Base-by-base conservation (phyloP, 345 rosid species). In the Eutrema japonicum region DNA sequence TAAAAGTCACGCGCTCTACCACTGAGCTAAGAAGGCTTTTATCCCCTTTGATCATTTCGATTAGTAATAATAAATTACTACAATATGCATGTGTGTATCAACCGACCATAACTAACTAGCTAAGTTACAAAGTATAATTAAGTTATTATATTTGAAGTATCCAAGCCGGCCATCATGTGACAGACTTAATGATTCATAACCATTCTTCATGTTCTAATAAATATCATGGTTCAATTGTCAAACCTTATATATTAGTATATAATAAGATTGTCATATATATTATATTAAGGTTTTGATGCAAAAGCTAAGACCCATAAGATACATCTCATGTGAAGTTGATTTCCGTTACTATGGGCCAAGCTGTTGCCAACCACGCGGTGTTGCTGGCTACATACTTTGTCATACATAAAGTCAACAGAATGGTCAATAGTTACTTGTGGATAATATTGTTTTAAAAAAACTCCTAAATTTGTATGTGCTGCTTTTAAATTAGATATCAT, bases 361-460 rank as follows among this genome's bases (percentile, higher is more conserved):
- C 41, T 75, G 49, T 75, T 42, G 35, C 10, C 38, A 61, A 75
- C 74, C 66, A 69, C 70, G 74, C 46, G 75, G 79, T 22, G 26
- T 22, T 32, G 50, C 11, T 58, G 18, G 65, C 70, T 76, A 54
- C 75, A 16, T 48, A 45, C 64, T 50, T 62, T 32, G n/a, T 41
- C 37, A 52, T 50, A 33, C 55, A 33, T 59, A 59, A 51, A 42
- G 63, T 58, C 50, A 51, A 75, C 7, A 68, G 36, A 60, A 52
- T 60, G 78, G 69, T 75, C 74, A 75, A 75, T 75, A 12, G 67
- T 59, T 55, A 58, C 37, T 59, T 50, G 54, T 74, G 73, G 78
- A 74, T 74, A 66, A 75, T 50, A 67, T 75, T 50, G 40, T 75
- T 67, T 68, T 35, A 16, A 16, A 5, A 11, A 0, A 52, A 52